Percentiles rank a stretch among this genome's conserved stretches.
Evolutionary conservation across 768 basidiomycete genomes (phyloP).

Genomic region (Cytidiella melzeri): DNA sequence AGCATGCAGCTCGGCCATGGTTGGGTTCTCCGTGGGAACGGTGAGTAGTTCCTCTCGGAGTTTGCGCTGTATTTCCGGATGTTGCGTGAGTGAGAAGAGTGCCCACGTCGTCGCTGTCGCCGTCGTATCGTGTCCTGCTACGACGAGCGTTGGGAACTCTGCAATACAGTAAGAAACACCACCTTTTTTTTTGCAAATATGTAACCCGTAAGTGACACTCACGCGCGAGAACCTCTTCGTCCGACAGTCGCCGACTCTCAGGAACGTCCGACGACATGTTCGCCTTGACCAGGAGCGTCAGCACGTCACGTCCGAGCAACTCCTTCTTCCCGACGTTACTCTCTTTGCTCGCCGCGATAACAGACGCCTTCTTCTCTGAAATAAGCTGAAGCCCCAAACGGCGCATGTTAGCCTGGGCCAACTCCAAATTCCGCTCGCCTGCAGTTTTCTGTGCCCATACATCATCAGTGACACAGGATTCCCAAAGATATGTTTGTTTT

Average conservation of each 20-base stretch:
- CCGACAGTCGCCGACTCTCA: conserved; percentile 47
- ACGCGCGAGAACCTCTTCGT: conserved; percentile 58
- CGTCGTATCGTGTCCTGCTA: conserved; percentile 31
- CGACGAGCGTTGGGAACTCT: conserved; percentile 24
- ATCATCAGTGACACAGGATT: not conserved
- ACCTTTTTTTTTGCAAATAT: too few species aligned
- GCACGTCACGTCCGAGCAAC: conserved; percentile 42
- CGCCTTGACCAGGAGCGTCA: conserved; percentile 55
- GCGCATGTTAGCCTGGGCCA: conserved; percentile 16
- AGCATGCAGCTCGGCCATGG: conserved; percentile 62
- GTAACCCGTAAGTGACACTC: conserved; percentile 18
- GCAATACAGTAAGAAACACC: too few species aligned
- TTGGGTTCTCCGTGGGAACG: conserved; percentile 48
- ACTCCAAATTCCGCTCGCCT: not conserved
- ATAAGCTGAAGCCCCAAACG: conserved; percentile 26
- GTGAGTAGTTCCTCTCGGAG: conserved; percentile 36
- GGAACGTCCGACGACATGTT: conserved; percentile 59
- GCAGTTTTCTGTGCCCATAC: conserved; percentile 2
- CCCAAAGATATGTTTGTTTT: not conserved
- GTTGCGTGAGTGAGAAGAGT: conserved; percentile 32
- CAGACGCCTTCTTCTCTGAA: conserved; percentile 28
- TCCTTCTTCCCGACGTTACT: conserved; percentile 22
- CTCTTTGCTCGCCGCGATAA: conserved; percentile 22
- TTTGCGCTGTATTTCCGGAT: conserved; percentile 30
- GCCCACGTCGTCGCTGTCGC: conserved; percentile 30